Percentiles rank a stretch among this genome's conserved stretches.
These are phyloP conservation scores for Scutellaria barbata DNA, from an alignment of 257 asterid genomes.

Conservation along the genomic window DNA sequence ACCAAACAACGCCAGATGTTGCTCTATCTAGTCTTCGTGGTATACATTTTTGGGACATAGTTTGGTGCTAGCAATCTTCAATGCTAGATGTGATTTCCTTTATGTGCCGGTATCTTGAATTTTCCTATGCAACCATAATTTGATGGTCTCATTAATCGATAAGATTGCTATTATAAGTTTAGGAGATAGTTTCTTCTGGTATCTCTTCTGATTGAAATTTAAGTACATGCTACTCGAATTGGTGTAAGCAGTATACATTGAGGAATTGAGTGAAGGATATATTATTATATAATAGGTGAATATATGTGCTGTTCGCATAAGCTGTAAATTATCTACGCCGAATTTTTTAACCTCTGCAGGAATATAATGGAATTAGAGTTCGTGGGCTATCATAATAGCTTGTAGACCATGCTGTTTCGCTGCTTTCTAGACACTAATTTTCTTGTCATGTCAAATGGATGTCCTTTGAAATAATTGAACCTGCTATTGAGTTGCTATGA, in stretches of 20 bases:
- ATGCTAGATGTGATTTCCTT: background rate
- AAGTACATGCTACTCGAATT: slow-evolving; percentile 7
- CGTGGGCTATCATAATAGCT: background rate
- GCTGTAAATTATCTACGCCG: slow-evolving; percentile 16
- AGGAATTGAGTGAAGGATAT: slow-evolving; percentile 8
- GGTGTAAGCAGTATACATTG: background rate
- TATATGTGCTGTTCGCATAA: background rate
- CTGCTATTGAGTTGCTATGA: background rate
- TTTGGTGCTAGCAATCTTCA: background rate
- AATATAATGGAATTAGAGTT: slow-evolving; percentile 10
- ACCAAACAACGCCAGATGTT: background rate
- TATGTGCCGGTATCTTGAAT: background rate
- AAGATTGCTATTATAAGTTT: background rate
- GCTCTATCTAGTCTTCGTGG: slow-evolving; percentile 13
- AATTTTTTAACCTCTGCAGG: slow-evolving; percentile 1
- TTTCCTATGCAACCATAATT: slow-evolving; percentile 17
- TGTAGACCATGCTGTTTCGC: background rate
- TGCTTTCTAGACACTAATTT: slow-evolving; percentile 5
- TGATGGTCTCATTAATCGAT: background rate
- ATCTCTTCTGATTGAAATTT: slow-evolving; percentile 16
- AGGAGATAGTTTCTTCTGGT: background rate
- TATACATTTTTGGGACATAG: background rate
- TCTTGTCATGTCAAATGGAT: slow-evolving; percentile 22
- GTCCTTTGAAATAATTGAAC: background rate
- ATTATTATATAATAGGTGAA: slow-evolving; percentile 1